A percentile compares a stretch with the other conserved stretches of the same genome.
Conservation (phyloP, 1,139 yeast genomes). For the Yamadazyma conglobata region DNA sequence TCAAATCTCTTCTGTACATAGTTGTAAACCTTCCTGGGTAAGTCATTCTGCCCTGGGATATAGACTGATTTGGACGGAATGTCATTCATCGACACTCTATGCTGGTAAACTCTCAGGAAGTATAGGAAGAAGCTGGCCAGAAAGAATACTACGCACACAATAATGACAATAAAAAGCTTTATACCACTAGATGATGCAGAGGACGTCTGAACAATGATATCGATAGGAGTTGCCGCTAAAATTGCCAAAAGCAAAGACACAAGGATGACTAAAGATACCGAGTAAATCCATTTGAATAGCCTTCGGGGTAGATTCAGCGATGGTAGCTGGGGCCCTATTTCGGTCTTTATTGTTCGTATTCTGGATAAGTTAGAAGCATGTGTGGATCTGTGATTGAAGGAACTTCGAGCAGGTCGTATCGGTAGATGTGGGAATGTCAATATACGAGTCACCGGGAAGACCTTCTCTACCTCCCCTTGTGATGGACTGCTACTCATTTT, state of each 20-base stretch:
- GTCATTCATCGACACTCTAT: constrained; percentile 59
- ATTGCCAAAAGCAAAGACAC: constrained; percentile 52
- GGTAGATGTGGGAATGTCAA: constrained; percentile 1
- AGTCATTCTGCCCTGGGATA: constrained; percentile 65
- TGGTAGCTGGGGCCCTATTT: constrained; percentile 15
- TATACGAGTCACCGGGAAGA: constrained; percentile 1
- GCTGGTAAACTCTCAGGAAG: constrained; percentile 53
- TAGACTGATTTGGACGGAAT: constrained; percentile 66
- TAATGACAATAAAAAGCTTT: constrained; percentile 72
- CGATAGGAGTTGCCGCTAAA: constrained; percentile 68
- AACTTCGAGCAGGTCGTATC: constrained; percentile 1
- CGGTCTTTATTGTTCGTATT: constrained; percentile 8
- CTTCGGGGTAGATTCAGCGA: constrained; percentile 29
- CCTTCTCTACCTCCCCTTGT: not conserved
- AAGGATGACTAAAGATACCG: constrained; percentile 51
- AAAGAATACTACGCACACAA: constrained; percentile 63
- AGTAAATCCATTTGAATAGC: constrained; percentile 50
- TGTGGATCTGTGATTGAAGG: not conserved
- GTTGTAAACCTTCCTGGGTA: constrained; percentile 48
- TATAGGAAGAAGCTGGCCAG: constrained; percentile 47
- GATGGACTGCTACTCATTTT: constrained; percentile 1
- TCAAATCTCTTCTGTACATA: constrained; percentile 35
- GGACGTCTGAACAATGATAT: constrained; percentile 65
- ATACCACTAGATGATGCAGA: constrained; percentile 53
- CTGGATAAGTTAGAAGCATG: constrained; percentile 1